Base-by-base conservation (phyloP, 164 flowering plant genomes). In the Aristolochia fimbriata region DNA sequence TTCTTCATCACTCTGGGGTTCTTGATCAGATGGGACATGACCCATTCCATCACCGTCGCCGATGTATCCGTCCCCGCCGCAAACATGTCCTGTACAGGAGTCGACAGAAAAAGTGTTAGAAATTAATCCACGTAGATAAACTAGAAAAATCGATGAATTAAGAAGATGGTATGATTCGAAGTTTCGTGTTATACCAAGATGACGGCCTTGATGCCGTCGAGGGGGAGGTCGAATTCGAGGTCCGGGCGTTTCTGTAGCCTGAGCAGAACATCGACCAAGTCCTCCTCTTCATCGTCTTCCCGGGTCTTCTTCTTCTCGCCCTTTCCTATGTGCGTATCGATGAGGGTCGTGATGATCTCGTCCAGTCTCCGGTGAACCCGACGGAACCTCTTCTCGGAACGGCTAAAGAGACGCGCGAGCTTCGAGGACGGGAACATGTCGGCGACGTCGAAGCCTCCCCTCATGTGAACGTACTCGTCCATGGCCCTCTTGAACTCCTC, bases 391-490 rank as follows among this genome's bases (percentile, higher is more conserved):
- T 7, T 7, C 43, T 37, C 43, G 9, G 43, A 37, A 0, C 43
- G 43, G 8, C 43, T 37, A 10, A 37, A 6, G 51, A 63, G 30
- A 24, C 37, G 45, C 20, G 72, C 62, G 9, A 70, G 57, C 37
- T 43, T 49, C 0, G 68, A 8, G 4, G 76, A 72, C 45, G 79
- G 79, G 19, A 61, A 76, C 55, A 72, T 41, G 52, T 76, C 79
- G 6, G 58, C 55, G 9, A 74, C 1, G 0, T 47, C 20, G 24
- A 74, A 65, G 4, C 78, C 74, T 17, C 63, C 70, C 0, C 49
- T 41, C 30, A 59, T 4, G 7, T 31, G n/a, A 1, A 49, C 12
- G 2, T 17, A 53, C 48, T 67, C 66, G 10, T 54, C 17, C 24
- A 61, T 14, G 3, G 50, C 49, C 21, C 20, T 1, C 21, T 25